Percentiles rank a stretch among this genome's conserved stretches.
Conservation (phyloP, 768 basidiomycete genomes). For the Boletus vermiculosoides region DNA sequence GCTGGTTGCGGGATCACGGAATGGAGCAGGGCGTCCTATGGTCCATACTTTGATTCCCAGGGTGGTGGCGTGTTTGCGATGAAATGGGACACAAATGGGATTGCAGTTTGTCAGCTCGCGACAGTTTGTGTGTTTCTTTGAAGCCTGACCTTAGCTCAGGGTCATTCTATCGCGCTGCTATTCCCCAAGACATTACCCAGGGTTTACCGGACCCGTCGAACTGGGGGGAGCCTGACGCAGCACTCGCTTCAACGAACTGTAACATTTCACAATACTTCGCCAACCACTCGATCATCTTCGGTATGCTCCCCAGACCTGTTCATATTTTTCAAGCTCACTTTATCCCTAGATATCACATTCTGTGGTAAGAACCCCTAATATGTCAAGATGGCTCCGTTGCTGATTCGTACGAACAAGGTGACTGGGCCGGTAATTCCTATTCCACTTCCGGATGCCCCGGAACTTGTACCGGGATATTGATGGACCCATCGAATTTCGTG, state of each 20-base stretch:
- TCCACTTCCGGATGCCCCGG: constrained; percentile 73
- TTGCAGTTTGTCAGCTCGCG: constrained; percentile 62
- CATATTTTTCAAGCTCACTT: constrained; percentile 14
- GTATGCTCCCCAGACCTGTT: constrained; percentile 39
- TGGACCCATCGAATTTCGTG: constrained; percentile 70
- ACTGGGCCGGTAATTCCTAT: constrained; percentile 85
- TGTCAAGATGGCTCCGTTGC: neutral
- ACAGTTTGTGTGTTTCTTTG: neutral
- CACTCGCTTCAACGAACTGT: constrained; percentile 52
- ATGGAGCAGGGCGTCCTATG: constrained; percentile 81
- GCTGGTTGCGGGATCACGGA: constrained; percentile 79
- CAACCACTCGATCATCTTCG: constrained; percentile 75
- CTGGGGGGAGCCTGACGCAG: constrained; percentile 71
- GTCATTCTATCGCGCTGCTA: constrained; percentile 79
- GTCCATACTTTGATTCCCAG: constrained; percentile 73
- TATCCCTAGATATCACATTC: constrained; percentile 68
- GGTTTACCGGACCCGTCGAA: constrained; percentile 62
- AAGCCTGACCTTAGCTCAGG: constrained; percentile 40
- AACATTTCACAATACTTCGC: constrained; percentile 56
- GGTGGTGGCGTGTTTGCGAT: constrained; percentile 86
- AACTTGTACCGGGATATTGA: constrained; percentile 60
- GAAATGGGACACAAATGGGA: constrained; percentile 82
- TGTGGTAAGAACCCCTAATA: constrained; percentile 52
- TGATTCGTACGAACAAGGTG: constrained; percentile 44
- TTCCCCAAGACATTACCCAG: constrained; percentile 62